Evolutionary conservation across 2,329 filamentous ascomycete genomes (phyloP).

Genomic region (Xylaria hypoxylon): DNA sequence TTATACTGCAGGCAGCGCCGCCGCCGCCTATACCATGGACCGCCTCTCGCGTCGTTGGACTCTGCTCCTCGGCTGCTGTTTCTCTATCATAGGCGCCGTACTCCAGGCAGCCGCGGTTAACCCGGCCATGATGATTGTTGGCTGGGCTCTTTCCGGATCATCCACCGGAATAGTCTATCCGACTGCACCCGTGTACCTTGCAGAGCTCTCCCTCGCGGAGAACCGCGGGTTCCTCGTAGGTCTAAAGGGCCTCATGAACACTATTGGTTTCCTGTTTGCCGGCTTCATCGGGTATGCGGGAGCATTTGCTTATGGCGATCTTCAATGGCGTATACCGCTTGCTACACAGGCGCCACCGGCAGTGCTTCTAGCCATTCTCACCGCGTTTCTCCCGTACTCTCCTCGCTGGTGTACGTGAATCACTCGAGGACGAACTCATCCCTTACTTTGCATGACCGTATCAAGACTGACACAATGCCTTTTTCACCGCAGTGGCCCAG

Average conservation of each 20-base stretch:
- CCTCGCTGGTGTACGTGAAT: constrained; percentile 45
- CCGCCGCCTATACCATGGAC: constrained; percentile 30
- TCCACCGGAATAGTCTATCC: constrained; percentile 45
- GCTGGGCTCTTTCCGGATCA: constrained; percentile 44
- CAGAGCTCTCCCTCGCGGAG: constrained; percentile 46
- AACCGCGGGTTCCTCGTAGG: constrained; percentile 47
- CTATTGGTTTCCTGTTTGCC: constrained; percentile 54
- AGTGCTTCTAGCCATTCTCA: constrained; percentile 39
- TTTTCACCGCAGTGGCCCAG: constrained; percentile 32
- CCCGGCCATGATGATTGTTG: constrained; percentile 48
- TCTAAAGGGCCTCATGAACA: constrained; percentile 53
- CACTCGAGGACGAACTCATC: neutral
- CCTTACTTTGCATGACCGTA: neutral
- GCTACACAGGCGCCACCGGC: constrained; percentile 50
- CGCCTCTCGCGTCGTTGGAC: constrained; percentile 25
- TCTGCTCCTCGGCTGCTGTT: constrained; percentile 25
- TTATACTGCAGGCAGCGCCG: constrained; percentile 31
- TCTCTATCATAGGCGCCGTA: constrained; percentile 45
- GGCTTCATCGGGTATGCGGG: constrained; percentile 57
- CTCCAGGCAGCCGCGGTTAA: constrained; percentile 45
- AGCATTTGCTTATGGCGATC: constrained; percentile 47
- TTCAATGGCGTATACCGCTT: constrained; percentile 53
- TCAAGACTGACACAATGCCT: constrained; percentile 7
- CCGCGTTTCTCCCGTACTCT: constrained; percentile 45
- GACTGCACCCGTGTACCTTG: constrained; percentile 45